phyloP scores from a whole-genome alignment of 768 basidiomycete genomes.

The Butyriboletus loyo region DNA sequence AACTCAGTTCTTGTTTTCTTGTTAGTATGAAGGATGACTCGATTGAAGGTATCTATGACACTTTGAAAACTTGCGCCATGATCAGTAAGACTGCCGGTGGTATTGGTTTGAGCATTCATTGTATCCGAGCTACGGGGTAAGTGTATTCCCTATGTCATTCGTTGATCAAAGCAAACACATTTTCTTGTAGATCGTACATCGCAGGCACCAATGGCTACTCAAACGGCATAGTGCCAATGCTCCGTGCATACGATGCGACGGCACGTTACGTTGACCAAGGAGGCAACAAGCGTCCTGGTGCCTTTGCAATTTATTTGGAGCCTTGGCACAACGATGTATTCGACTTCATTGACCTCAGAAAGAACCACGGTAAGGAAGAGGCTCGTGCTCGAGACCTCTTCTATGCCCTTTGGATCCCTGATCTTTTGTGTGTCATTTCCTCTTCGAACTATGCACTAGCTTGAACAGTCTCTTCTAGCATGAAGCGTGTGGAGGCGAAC shows the following conservation, averaged over 20 bases:
- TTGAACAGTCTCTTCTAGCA: constrained; percentile 45
- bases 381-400: constrained; percentile 94
- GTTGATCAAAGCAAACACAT: neutral
- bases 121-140: constrained; percentile 92
- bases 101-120: constrained; percentile 93
- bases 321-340: constrained; percentile 99
- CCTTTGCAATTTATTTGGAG: constrained; percentile 97
- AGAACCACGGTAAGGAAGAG: constrained; percentile 99
- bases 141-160: constrained; percentile 18
- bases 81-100: constrained; percentile 99
- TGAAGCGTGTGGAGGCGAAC: constrained; percentile 92
- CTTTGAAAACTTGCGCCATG: constrained; percentile 96
- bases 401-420: constrained; percentile 97
- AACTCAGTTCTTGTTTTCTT: constrained; percentile 95
- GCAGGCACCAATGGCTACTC: constrained; percentile 99
- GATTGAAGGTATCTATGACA: constrained; percentile 99
- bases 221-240: constrained; percentile 99
- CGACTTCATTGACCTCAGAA: constrained; percentile 94
- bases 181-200: constrained; percentile 78
- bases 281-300: constrained; percentile 98
- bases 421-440: constrained; percentile 73
- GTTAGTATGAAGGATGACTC: constrained; percentile 98
- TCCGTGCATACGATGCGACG: constrained; percentile 95
- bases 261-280: constrained; percentile 99
- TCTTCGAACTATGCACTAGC: neutral